Evolutionary conservation across 345 rosid species (phyloP), one percentile per base, ranked within the genome.

Genomic region (Lumnitzera littorea): DNA sequence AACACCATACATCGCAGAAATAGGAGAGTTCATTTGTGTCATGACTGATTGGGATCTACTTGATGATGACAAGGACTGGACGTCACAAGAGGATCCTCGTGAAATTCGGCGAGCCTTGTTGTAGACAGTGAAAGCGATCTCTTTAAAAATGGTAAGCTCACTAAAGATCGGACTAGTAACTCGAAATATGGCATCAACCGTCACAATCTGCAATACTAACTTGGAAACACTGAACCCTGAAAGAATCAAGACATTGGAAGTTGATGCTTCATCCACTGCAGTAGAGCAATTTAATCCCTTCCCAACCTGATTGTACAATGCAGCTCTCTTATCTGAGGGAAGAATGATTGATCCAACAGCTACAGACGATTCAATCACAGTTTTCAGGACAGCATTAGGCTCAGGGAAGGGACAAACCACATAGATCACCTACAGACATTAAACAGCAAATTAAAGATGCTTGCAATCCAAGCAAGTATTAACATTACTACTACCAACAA

Each of bases 341-440:
- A 71, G 69, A 68, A 82, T 70, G 51, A 59, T 73, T 55, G 96
- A 91, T 74, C 99, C 99, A 72, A 91, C 69, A 63, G 97, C 84
- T 48, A 86, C 72, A 75, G 95, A 95, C 54, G 97, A 86, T 80
- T 91, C 96, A 52, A 95, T 61, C 5, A 95, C 74, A 0, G 99
- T 94, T 70, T 81, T 84, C 48, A 95, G 72, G 81, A 95, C 85
- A 63, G 99, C 97, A 16, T 72, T 73, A 69, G 97, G 97, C 57
- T 95, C 97, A 12, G 99, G 97, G 71, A 95, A 95, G 57, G 99
- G 99, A 74, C 99, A 95, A 55, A 95, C 97, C 72, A 95, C 91
- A 73, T 95, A 95, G 79, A 88, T 79, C 27, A 91, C 99, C 99
- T 95, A 67, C 58, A 74, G 16, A 55, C 50, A 57, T 62, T 54